Evolutionary conservation across 192 early-diverging fungal species (phyloP), one percentile per base, ranked within the genome.

Genomic region (Coemansia sp.): DNA sequence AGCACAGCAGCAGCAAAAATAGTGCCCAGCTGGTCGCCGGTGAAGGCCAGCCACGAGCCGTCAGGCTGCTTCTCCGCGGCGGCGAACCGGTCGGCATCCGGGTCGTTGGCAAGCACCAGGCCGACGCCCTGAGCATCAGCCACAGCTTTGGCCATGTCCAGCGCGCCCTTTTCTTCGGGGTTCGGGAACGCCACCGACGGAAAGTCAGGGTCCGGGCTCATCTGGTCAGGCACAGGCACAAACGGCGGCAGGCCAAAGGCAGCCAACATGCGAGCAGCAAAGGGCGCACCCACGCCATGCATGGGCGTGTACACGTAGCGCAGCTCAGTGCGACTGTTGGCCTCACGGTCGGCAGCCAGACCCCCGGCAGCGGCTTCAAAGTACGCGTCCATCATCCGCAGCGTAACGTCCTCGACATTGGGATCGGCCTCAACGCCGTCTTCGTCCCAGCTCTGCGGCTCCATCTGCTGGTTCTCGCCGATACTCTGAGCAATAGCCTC

Each of bases 51-150:
- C 95, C 95, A 98, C 55, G 85, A 76, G 57, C 88, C 90, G 61
- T 82, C 78, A 9, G 77, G 50, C 75, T 88, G 88, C 73, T 87
- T 88, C 84, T 95, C 94, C 11, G 94, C 93, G n/a, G 91, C 88
- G 1, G 94, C 92, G 63, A 98, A 88, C 37, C 96, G 88, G 78
- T 98, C 96, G 17, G 93, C 93, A 76, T 98, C 96, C 1, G 96
- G 96, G 72, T 98, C 96, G 75, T 98, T 98, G 16, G 95, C 95
- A 39, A 98, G 76, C 8, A 98, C 91, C 17, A 96, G 71, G 11
- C 62, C 67, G 19, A 84, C 72, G 35, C 84, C 84, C 44, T 74
- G 66, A 23, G 68, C 66, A 44, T 91, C 86, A 2, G 94, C 94
- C 47, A 87, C 75, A 17, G 84, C 74, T 62, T 91, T 91, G 30